Base-by-base conservation (phyloP, 768 basidiomycete genomes). In the Lepiota brunneoincarnata region DNA sequence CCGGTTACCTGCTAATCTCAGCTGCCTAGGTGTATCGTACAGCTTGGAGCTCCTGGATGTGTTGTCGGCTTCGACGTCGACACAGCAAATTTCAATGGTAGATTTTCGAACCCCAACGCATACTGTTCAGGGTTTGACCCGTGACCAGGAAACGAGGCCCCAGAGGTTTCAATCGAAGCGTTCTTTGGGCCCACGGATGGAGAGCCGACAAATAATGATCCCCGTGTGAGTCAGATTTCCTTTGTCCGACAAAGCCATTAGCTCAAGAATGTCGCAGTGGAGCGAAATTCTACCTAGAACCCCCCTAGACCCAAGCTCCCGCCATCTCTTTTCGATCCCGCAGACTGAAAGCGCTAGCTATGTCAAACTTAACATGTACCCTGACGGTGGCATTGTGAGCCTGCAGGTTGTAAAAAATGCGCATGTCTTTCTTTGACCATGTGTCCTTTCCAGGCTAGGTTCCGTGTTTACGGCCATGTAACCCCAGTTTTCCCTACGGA, bases 361-460 rank as follows among this genome's bases (percentile, higher is more conserved):
- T 68, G 85, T 99, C 55, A 97, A 91, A 69, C 82, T 99, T 20
- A 86, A 88, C 60, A 94, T 96, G 83, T 93, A 93, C 71, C 97
- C 97, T 2, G 97, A 99, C 63, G 97, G 97, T 37, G 97, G 97
- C 2, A 93, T 98, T 65, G 94, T 93, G 64, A 73, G 87, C 75
- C 39, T 46, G 43, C 52, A 47, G 20, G 41, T 26, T 58, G 54
- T 37, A 34, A 51, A 6, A 41, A 38, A 37, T 54, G 45, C 39
- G 47, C 21, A 34, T 36, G 23, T 50, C 49, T 43, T 46, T 48
- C 31, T 51, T 53, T 56, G 49, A 51, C 39, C 15, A 38, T 48
- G 51, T 66, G 36, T 40, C 41, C 43, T 20, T 42, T 61, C 23
- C 59, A 95, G 93, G 94, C 91, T 49, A 86, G 96, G 14, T 97